These are phyloP conservation scores for Lactuca sativa DNA, from an alignment of 129 eudicot genomes.

Conservation along the genomic window DNA sequence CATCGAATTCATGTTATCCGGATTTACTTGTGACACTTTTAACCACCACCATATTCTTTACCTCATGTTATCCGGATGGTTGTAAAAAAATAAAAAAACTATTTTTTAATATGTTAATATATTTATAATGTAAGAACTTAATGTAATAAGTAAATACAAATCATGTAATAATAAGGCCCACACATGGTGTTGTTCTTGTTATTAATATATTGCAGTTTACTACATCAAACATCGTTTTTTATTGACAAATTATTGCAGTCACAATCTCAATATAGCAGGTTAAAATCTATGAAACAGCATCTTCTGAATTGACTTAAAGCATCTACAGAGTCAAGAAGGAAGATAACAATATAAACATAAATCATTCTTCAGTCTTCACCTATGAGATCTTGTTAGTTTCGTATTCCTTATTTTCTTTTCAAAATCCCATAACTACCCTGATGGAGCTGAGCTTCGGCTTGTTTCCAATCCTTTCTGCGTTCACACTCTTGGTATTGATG, in stretches of 20 bases:
- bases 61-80: too few relatives aligned
- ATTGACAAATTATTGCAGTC: neutral
- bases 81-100: too few relatives aligned
- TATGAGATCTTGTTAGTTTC: neutral
- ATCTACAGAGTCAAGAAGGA: neutral
- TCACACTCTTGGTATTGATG: slow-evolving; percentile 14
- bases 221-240: neutral
- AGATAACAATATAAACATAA: neutral
- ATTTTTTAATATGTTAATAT: too few relatives aligned
- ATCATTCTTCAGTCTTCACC: neutral
- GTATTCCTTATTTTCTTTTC: neutral
- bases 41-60: too few relatives aligned
- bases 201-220: neutral
- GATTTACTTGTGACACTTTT: too few relatives aligned
- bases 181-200: slow-evolving; percentile 5
- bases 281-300: slow-evolving; percentile 10
- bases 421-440: neutral
- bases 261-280: neutral
- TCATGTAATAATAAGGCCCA: too few relatives aligned
- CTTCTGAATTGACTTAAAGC: slow-evolving; percentile 10
- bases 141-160: neutral
- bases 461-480: slow-evolving; percentile 14
- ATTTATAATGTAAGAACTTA: too few relatives aligned
- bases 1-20: too few relatives aligned
- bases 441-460: slow-evolving; percentile 16